Conservation (phyloP, 2,329 filamentous ascomycete species). For the Nothopassalora personata region DNA sequence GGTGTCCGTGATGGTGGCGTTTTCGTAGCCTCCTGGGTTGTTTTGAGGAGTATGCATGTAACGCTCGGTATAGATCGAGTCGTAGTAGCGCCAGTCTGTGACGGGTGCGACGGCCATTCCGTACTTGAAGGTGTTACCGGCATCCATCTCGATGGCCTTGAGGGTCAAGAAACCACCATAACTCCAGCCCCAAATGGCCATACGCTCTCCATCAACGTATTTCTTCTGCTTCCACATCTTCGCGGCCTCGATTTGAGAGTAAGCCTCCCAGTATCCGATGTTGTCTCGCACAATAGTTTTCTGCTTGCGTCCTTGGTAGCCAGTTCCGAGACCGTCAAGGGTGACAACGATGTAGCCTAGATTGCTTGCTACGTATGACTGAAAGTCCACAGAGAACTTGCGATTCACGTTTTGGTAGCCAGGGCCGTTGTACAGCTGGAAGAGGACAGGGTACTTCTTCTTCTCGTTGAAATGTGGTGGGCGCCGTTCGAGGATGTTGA, state of each 20-base stretch:
- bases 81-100: constrained; percentile 96
- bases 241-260: constrained; percentile 86
- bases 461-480: constrained; percentile 81
- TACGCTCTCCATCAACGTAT: constrained; percentile 75
- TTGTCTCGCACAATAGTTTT: constrained; percentile 78
- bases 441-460: constrained; percentile 88
- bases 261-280: constrained; percentile 76
- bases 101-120: constrained; percentile 98
- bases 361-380: constrained; percentile 76
- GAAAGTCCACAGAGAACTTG: constrained; percentile 78
- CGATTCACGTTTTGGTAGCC: constrained; percentile 86
- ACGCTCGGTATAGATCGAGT: constrained; percentile 88
- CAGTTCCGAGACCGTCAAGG: constrained; percentile 88
- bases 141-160: constrained; percentile 90
- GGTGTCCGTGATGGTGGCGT: constrained; percentile 68
- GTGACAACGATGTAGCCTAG: constrained; percentile 93
- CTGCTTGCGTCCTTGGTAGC: constrained; percentile 77
- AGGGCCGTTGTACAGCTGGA: constrained; percentile 90
- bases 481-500: constrained; percentile 74
- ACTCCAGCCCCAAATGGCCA: constrained; percentile 98
- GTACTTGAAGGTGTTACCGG: constrained; percentile 83
- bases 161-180: constrained; percentile 94
- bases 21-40: constrained; percentile 72
- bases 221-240: constrained; percentile 73
- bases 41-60: constrained; percentile 94